A percentile compares a stretch with the other conserved stretches of the same genome.
Conservation (phyloP, 805 yeast species). For the Metschnikowia similis region DNA sequence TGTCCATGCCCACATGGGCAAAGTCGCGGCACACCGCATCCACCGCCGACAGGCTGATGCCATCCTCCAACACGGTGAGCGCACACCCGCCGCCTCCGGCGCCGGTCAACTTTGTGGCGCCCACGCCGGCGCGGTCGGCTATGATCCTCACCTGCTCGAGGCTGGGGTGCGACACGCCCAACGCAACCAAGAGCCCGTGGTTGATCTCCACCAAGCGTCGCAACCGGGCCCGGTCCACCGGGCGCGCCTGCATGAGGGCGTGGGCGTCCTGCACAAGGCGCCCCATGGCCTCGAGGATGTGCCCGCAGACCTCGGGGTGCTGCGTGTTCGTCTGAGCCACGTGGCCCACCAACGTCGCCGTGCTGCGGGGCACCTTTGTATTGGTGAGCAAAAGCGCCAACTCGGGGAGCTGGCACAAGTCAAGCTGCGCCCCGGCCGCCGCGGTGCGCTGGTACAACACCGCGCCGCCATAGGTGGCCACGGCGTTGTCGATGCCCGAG, state of each 20-base stretch:
- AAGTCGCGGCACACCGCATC: conserved; percentile 35
- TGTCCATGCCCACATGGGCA: conserved; percentile 54
- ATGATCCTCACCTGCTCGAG: conserved; percentile 67
- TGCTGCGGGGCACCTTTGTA: conserved; percentile 81
- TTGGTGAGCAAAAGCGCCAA: conserved; percentile 74
- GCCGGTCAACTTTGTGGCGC: conserved; percentile 92
- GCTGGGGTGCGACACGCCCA: conserved; percentile 93
- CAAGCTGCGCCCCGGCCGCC: conserved; percentile 56
- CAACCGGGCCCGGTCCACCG: conserved; percentile 44
- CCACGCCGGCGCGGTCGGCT: conserved; percentile 62
- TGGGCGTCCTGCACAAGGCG: conserved; percentile 70
- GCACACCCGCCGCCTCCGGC: conserved; percentile 99
- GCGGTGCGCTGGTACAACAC: conserved; percentile 76
- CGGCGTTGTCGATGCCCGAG: conserved; percentile 94
- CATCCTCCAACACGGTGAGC: conserved; percentile 66
- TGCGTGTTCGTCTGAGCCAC: conserved; percentile 56
- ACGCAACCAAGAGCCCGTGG: conserved; percentile 78
- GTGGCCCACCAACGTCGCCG: conserved; percentile 75
- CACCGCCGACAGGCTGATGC: conserved; percentile 30
- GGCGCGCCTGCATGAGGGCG: conserved; percentile 52
- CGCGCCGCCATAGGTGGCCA: conserved; percentile 94
- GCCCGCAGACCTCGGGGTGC: conserved; percentile 51
- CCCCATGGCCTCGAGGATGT: conserved; percentile 74
- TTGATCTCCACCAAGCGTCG: conserved; percentile 70
- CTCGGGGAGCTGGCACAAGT: conserved; percentile 70